phyloP scores from a whole-genome alignment of 257 asterid genomes.

The Ballota nigra region DNA sequence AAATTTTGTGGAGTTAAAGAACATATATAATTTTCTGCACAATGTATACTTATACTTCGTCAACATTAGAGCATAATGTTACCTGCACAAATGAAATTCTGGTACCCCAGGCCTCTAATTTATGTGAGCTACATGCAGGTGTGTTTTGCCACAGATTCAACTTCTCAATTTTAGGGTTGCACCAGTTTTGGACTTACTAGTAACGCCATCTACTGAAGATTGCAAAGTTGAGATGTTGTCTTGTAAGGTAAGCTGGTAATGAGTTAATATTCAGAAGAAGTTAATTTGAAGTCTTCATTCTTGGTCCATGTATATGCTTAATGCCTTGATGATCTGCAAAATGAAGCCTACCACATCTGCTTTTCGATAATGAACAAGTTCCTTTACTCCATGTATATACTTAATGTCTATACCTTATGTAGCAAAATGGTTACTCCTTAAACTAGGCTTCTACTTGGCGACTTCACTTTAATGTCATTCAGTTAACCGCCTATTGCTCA shows the following conservation, averaged over 20 bases:
- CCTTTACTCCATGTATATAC: too few species aligned
- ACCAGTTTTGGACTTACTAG: constrained; percentile 74
- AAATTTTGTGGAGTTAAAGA: not conserved
- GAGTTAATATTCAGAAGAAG: not conserved
- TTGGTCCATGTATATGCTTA: not conserved
- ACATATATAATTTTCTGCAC: not conserved
- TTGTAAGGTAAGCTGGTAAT: constrained; percentile 58
- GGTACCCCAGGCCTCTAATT: constrained; percentile 10
- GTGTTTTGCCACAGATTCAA: constrained; percentile 70
- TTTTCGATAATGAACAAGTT: not conserved
- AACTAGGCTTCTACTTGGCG: not conserved
- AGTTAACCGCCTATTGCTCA: not conserved
- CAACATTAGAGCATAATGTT: not conserved
- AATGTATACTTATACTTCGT: not conserved
- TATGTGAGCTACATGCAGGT: constrained; percentile 49
- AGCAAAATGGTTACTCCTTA: not conserved
- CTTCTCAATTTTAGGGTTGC: constrained; percentile 77
- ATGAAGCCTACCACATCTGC: not conserved
- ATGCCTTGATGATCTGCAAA: not conserved
- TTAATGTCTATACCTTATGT: not conserved
- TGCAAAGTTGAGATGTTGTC: constrained; percentile 74
- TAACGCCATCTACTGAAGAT: constrained; percentile 53
- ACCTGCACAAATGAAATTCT: not conserved
- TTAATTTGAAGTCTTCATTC: not conserved
- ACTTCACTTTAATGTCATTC: not conserved